Evolutionary conservation across 1,139 yeast genomes (phyloP), one percentile per base, ranked within the genome.

Genomic region (Meyerozyma guilliermondii): DNA sequence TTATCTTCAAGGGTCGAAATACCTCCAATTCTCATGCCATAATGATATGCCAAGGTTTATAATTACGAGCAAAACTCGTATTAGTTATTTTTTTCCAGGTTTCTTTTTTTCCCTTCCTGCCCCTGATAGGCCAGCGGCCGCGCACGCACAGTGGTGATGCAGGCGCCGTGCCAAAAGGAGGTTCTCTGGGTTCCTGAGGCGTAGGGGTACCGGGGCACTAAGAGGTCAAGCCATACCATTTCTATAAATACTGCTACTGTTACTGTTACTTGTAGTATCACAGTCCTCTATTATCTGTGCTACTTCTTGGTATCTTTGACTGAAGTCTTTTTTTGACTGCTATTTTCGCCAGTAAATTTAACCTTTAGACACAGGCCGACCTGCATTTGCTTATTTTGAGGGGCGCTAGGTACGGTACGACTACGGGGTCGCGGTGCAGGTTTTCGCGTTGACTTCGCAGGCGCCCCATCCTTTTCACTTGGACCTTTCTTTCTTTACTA

Each of bases 401-500:
- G 36, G 36, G 36, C 9, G 24, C 24, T 26, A 33, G 36, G 36
- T 17, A 33, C 36, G 14, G 24, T 10, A 17, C 36, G n/a, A 29
- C 16, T 29, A 29, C 33, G 33, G 33, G 24, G 36, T 17, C 36
- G 36, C 36, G 36, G 9, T 33, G 36, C 24, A 33, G 24, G 23
- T 20, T 33, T 33, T 33, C 24, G 23, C 24, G 36, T 29, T 29
- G 33, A 29, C 4, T 29, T 29, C 10, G 33, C 30, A 27, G 16
- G 36, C 24, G 23, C 24, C 24, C 24, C 36, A 33, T 33, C 36
- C 26, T 17, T 29, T 13, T 5, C 18, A 18, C 28, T 26, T 11
- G 28, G 5, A 26, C 28, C 13, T n/a, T 26, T 26, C 28, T 26
- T 26, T 26, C 13, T 26, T 3, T 26, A 26, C 11, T 26, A 7